These are phyloP conservation scores for Mycena citricolor DNA, from an alignment of 1,284 basidiomycete genomes.

Conservation along the genomic window DNA sequence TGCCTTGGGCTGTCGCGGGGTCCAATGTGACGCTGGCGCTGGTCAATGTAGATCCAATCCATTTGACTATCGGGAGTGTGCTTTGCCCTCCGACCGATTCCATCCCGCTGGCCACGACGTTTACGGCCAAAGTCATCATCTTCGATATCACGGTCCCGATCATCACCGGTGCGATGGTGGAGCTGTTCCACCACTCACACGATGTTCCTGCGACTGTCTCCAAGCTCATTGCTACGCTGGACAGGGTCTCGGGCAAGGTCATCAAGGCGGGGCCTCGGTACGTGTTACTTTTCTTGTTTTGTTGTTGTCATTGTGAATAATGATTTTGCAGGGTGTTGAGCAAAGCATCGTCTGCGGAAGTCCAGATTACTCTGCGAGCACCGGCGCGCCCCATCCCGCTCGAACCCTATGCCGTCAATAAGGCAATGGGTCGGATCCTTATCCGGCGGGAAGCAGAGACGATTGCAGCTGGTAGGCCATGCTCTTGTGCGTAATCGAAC, in stretches of 20 bases:
- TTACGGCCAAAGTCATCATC: slow-evolving; percentile 87
- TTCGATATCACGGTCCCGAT: slow-evolving; percentile 94
- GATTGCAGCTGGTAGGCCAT: slow-evolving; percentile 84
- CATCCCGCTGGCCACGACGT: slow-evolving; percentile 75
- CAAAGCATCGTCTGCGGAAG: slow-evolving; percentile 81
- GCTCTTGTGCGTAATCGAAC: not conserved
- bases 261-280: slow-evolving; percentile 82
- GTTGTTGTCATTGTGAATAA: not conserved
- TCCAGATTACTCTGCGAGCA: slow-evolving; percentile 76
- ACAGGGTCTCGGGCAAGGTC: slow-evolving; percentile 75
- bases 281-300: slow-evolving; percentile 36
- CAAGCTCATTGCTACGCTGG: slow-evolving; percentile 76
- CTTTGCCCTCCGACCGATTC: slow-evolving; percentile 74
- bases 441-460: slow-evolving; percentile 91
- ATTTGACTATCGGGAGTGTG: slow-evolving; percentile 86
- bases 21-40: slow-evolving; percentile 87
- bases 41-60: slow-evolving; percentile 81
- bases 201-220: slow-evolving; percentile 89
- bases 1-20: slow-evolving; percentile 90
- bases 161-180: slow-evolving; percentile 84
- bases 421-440: slow-evolving; percentile 94
- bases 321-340: slow-evolving; percentile 68
- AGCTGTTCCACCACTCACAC: slow-evolving; percentile 92
- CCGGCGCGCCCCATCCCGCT: slow-evolving; percentile 74
- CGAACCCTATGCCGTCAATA: slow-evolving; percentile 87